Evolutionary conservation across 2,329 filamentous ascomycete genomes (phyloP).

Genomic region (Phaeophleospora eucalypticola): DNA sequence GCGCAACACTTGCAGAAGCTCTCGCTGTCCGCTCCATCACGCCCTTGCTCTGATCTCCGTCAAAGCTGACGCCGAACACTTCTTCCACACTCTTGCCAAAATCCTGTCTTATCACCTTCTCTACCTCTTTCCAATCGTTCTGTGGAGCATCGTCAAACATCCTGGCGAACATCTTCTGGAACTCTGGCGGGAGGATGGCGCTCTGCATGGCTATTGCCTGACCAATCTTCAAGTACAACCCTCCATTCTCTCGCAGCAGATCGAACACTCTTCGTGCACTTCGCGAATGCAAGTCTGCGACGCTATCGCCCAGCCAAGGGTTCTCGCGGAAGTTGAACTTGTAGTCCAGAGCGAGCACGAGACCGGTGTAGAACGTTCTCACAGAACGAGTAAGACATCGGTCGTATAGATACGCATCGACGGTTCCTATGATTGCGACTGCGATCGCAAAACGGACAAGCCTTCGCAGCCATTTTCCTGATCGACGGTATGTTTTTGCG

Average conservation of each 20-base stretch:
- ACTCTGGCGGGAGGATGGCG: constrained; percentile 86
- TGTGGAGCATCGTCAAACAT: constrained; percentile 99
- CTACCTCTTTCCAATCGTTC: constrained; percentile 80
- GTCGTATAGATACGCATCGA: constrained; percentile 74
- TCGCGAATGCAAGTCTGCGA: constrained; percentile 74
- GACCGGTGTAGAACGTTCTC: constrained; percentile 74
- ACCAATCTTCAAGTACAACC: constrained; percentile 93
- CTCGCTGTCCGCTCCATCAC: constrained; percentile 68
- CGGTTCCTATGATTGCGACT: constrained; percentile 59
- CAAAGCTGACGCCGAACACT: constrained; percentile 84
- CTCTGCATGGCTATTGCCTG: constrained; percentile 99
- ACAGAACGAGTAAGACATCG: constrained; percentile 72
- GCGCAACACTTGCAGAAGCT: constrained; percentile 86
- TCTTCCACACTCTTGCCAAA: constrained; percentile 82
- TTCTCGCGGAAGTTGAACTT: constrained; percentile 89
- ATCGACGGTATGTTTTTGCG: constrained; percentile 66
- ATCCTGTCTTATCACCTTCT: constrained; percentile 80
- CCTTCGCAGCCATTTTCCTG: constrained; percentile 72
- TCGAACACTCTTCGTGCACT: constrained; percentile 81
- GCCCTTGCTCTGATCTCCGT: constrained; percentile 48
- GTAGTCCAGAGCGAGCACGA: constrained; percentile 85
- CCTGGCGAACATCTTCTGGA: constrained; percentile 89
- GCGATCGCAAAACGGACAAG: constrained; percentile 59
- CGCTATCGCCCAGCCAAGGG: constrained; percentile 67
- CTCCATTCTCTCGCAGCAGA: constrained; percentile 79